These are phyloP conservation scores for Wickerhamomyces sp. DNA, from an alignment of 1,139 yeast species.

Conservation along the genomic window DNA sequence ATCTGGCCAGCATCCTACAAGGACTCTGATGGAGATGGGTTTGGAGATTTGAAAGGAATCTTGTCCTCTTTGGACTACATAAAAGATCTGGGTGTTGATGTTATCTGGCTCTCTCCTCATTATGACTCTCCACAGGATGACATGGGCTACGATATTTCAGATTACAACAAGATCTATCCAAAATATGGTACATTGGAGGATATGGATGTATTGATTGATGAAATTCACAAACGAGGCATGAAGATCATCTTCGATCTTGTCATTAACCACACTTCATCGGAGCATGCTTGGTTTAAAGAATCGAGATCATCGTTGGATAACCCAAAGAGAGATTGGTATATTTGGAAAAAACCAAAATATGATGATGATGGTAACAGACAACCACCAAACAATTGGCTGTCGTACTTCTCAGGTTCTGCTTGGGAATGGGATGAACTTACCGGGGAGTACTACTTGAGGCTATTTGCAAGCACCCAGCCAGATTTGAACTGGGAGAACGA, in stretches of 20 bases:
- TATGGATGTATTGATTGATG: constrained; percentile 43
- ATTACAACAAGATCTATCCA: constrained; percentile 46
- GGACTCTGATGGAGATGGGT: constrained; percentile 50
- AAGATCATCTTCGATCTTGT: constrained; percentile 51
- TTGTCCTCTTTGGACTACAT: constrained; percentile 47
- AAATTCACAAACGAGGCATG: constrained; percentile 44
- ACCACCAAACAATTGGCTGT: constrained; percentile 55
- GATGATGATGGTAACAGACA: constrained; percentile 43
- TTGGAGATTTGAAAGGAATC: constrained; percentile 54
- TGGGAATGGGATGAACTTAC: constrained; percentile 52
- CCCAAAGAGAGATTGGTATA: constrained; percentile 59
- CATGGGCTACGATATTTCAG: constrained; percentile 59
- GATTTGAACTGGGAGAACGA: constrained; percentile 59
- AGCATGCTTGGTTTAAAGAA: constrained; percentile 56
- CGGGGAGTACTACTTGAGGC: constrained; percentile 46
- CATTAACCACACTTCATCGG: constrained; percentile 51
- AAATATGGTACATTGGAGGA: constrained; percentile 50
- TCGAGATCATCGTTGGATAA: constrained; percentile 44
- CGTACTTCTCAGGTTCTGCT: constrained; percentile 48
- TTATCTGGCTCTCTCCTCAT: constrained; percentile 55
- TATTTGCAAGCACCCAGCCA: constrained; percentile 50
- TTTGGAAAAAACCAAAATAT: constrained; percentile 47
- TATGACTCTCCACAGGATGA: constrained; percentile 57
- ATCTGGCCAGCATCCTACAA: constrained; percentile 25
- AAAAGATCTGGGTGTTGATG: constrained; percentile 45